These are phyloP conservation scores for Microdochium trichocladiopsis DNA, from an alignment of 2,329 filamentous ascomycete genomes.

Conservation along the genomic window DNA sequence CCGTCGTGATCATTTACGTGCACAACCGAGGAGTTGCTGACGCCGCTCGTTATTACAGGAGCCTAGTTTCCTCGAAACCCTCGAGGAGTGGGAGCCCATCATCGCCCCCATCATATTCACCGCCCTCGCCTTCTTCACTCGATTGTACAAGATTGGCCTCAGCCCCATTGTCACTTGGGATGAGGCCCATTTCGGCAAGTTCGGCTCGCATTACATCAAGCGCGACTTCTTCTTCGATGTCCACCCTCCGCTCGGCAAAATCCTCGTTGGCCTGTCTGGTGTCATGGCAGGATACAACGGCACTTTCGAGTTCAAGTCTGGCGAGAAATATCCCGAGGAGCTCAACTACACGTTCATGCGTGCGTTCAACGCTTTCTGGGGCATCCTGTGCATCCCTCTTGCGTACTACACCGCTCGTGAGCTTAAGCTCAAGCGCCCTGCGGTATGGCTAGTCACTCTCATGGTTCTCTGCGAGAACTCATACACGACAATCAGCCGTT, in stretches of 20 bases:
- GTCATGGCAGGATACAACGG: slow-evolving; percentile 98
- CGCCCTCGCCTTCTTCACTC: slow-evolving; percentile 56
- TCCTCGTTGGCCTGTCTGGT: slow-evolving; percentile 93
- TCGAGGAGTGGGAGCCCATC: slow-evolving; percentile 58
- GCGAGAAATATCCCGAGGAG: slow-evolving; percentile 88
- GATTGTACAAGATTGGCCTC: slow-evolving; percentile 63
- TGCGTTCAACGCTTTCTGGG: slow-evolving; percentile 92
- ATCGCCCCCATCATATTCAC: slow-evolving; percentile 57
- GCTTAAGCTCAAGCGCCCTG: slow-evolving; percentile 75
- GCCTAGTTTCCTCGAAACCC: slow-evolving; percentile 52
- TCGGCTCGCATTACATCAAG: slow-evolving; percentile 98
- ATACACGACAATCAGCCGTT: slow-evolving; percentile 96
- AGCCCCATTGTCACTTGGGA: slow-evolving; percentile 63
- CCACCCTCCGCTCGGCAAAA: slow-evolving; percentile 91
- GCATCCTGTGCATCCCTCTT: slow-evolving; percentile 83
- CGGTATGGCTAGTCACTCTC: slow-evolving; percentile 90
- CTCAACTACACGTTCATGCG: slow-evolving; percentile 99
- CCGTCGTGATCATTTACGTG: too few species aligned
- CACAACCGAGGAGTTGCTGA: not conserved
- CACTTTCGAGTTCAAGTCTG: slow-evolving; percentile 98
- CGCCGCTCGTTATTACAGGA: slow-evolving; percentile 20
- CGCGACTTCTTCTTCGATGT: slow-evolving; percentile 98
- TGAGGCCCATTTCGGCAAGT: slow-evolving; percentile 69
- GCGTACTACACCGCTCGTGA: slow-evolving; percentile 94
- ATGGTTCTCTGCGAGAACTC: slow-evolving; percentile 99